Percentiles rank a stretch among this genome's conserved stretches.
Conservation (phyloP, 768 basidiomycete species). For the Xerocomus spinulosus region DNA sequence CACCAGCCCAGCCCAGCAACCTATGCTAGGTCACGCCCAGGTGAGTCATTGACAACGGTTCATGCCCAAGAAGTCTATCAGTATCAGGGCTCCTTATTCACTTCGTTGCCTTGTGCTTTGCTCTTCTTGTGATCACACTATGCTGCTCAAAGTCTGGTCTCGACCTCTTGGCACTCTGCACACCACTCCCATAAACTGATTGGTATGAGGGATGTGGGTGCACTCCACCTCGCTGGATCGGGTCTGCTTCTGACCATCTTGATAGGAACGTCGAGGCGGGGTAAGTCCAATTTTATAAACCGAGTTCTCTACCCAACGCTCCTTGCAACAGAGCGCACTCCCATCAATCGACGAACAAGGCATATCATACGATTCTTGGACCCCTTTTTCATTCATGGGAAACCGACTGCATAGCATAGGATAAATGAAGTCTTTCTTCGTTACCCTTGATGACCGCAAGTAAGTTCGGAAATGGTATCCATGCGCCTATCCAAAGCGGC, state of each 20-base stretch:
- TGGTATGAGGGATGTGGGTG: no score
- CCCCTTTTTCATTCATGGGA: neutral
- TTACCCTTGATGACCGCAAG: conserved; percentile 18
- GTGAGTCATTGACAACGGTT: neutral
- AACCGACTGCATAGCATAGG: neutral
- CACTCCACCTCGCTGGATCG: no score
- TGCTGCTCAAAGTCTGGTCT: no score
- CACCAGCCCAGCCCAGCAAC: neutral
- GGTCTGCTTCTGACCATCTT: no score
- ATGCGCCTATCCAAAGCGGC: neutral
- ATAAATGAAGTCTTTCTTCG: neutral
- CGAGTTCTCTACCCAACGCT: neutral
- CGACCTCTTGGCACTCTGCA: neutral
- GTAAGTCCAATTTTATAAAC: neutral
- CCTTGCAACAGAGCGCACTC: neutral
- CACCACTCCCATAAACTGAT: neutral
- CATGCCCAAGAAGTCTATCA: neutral
- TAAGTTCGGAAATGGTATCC: neutral
- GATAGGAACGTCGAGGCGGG: no score
- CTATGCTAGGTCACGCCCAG: neutral
- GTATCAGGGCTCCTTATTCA: neutral
- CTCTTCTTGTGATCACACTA: neutral
- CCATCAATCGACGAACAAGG: neutral
- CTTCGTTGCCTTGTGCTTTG: neutral
- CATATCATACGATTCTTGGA: neutral